Evolutionary conservation across 306 rosid genomes (phyloP), one percentile per base, ranked within the genome.

Genomic region (Quercus bicolor): DNA sequence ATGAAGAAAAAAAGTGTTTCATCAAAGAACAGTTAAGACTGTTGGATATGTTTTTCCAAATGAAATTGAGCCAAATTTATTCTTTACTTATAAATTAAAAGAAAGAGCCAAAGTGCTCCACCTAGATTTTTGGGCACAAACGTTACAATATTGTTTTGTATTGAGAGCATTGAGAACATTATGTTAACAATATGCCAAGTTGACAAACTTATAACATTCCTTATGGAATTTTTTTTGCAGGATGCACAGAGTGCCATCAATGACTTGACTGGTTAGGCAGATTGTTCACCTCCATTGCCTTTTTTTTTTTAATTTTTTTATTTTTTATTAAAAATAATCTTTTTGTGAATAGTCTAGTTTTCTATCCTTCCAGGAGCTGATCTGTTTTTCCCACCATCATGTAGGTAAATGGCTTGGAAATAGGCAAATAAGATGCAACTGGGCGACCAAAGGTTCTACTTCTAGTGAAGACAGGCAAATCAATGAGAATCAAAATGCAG

Each of bases 341-440:
- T 28, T 64, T 77, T 76, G 43, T 68, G 54, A 64, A 31, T 33
- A 18, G 26, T 4, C 52, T 66, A 48, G 52, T 34, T 34, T 37
- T 34, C 24, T 33, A 74, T 78, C 54, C 65, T 65, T 69, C 53
- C 45, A 28, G 54, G 56, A 75, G 56, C 72, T 78, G 85, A 81
- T 61, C 28, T 78, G n/a, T n/a, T 56, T 23, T 75, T 34, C 26
- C 52, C 72, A 19, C 28, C 72, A 69, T 74, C 64, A 23, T 77
- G 61, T 23, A 88, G 91, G 89, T 68, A 88, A 88, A 81, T 88
- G 91, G 91, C 86, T 88, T 73, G 91, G 91, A 59, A 88, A 86
- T 79, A 88, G 91, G 80, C 89, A 88, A 80, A 88, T 88, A 81
- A 72, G 91, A 60, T 88, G 89, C 86, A 88, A 88, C 74, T 85